Evolutionary conservation across 306 rosid genomes (phyloP).

Genomic region (Carpinus viminea): DNA sequence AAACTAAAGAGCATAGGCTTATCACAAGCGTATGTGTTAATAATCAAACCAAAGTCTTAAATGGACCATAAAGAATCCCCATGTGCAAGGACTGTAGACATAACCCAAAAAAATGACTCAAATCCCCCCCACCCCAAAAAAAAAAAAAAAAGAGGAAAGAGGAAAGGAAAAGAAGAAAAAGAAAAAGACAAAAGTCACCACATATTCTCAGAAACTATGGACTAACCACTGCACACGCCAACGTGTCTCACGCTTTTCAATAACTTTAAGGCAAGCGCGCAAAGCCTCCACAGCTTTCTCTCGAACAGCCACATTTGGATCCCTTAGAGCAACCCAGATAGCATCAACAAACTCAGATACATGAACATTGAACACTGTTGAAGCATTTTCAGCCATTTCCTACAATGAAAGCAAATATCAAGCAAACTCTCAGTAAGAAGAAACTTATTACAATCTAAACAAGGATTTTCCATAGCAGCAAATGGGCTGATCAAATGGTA

Average conservation of each 20-base stretch:
- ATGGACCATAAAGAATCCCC: background rate
- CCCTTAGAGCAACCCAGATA: conserved; percentile 97
- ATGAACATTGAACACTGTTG: conserved; percentile 94
- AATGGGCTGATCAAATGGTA: background rate
- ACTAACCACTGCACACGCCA: conserved; percentile 99
- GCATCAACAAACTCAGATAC: conserved; percentile 98
- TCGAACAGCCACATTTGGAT: conserved; percentile 84
- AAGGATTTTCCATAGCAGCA: background rate
- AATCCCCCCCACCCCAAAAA: background rate
- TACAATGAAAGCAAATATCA: conserved; percentile 37
- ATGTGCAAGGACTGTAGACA: background rate
- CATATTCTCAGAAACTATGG: conserved; percentile 7
- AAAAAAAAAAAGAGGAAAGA: background rate
- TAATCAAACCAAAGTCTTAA: background rate
- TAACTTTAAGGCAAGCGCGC: conserved; percentile 95
- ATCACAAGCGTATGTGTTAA: background rate
- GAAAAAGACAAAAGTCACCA: conserved; percentile 1
- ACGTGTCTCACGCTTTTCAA: conserved; percentile 95
- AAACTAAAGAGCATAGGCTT: background rate
- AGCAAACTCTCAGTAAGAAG: background rate
- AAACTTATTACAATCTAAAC: conserved; percentile 10
- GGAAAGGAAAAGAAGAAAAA: background rate
- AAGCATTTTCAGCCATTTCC: conserved; percentile 99
- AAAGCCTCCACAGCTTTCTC: conserved; percentile 97
- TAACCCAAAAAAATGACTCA: background rate